Conservation (phyloP, 352 stramenopile genomes). For the Phytophthora pinifolia region DNA sequence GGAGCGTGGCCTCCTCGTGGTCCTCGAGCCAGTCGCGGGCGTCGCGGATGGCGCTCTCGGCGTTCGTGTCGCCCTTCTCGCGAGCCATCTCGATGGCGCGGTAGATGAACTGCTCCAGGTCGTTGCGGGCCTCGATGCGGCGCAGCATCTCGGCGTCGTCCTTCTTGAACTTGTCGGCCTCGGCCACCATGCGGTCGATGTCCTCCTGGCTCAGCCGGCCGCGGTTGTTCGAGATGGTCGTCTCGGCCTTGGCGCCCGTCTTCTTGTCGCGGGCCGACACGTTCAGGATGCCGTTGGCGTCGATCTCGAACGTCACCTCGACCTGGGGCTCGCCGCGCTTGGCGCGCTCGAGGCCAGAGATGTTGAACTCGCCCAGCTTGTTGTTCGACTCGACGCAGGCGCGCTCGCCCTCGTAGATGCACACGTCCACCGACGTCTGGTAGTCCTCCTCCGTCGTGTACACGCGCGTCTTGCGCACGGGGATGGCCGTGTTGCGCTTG, state of each 20-base stretch:
- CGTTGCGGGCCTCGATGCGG: conserved; percentile 69
- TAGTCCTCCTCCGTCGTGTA: conserved; percentile 75
- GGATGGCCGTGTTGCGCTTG: conserved; percentile 88
- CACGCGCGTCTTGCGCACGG: conserved; percentile 77
- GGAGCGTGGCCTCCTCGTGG: conserved; percentile 87
- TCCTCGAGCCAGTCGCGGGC: conserved; percentile 88
- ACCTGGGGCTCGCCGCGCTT: conserved; percentile 90
- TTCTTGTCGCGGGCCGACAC: conserved; percentile 89
- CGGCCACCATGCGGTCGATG: conserved; percentile 71
- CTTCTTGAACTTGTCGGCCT: conserved; percentile 78
- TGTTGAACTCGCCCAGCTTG: conserved; percentile 92
- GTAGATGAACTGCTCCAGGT: conserved; percentile 75
- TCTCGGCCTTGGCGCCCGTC: conserved; percentile 64
- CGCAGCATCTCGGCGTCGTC: conserved; percentile 68
- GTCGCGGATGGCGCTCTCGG: conserved; percentile 84
- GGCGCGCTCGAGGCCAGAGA: conserved; percentile 85
- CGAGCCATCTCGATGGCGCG: conserved; percentile 64
- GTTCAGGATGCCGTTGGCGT: conserved; percentile 93
- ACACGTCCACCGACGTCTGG: conserved; percentile 87
- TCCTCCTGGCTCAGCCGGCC: conserved; percentile 67
- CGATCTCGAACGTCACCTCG: conserved; percentile 90
- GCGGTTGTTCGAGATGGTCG: conserved; percentile 78
- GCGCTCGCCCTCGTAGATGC: conserved; percentile 89
- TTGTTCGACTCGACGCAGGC: conserved; percentile 91
- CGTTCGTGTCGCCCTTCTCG: conserved; percentile 66